Evolutionary conservation across 1,284 basidiomycete genomes (phyloP), one percentile per base, ranked within the genome.

Genomic region (Entoloma clypeatum): DNA sequence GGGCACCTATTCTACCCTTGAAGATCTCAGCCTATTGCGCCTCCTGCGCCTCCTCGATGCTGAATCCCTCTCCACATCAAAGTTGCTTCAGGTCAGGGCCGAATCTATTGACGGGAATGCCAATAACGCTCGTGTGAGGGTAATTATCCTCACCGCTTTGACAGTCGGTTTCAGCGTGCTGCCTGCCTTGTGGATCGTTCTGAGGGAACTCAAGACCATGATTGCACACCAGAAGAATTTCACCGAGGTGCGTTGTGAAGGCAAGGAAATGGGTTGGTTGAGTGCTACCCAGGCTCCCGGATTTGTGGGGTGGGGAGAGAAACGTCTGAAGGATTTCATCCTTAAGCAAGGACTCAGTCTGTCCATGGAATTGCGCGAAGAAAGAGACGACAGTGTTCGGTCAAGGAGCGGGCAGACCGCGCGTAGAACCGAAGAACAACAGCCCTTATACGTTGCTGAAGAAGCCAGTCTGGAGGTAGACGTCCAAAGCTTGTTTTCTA

Each of bases 231-330:
- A 79, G 28, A 63, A 66, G 36, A 67, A 69, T 16, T 90, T 86
- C 77, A 57, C 79, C 3, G 67, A 75, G 11, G 63, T 79, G 0
- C 75, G 72, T 40, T 86, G 86, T 53, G 74, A 74, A 39, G 75
- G 77, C 0, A 68, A 79, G 48, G 85, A 90, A 52, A 72, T 92
- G 64, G 86, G 79, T 4, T 88, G 83, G 82, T 62, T 86, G 26
- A 79, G 77, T 51, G 75, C 72, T 0, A 64, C 63, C 10, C 59
- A 68, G 22, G 81, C 78, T 8, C 79, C 74, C 19, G 77, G 76
- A 5, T 81, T 79, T 50, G 67, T 67, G 5, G 79, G 77, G 1
- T 87, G 83, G 84, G 83, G 84, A 10, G 81, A 83, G 56, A 79
- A 78, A 49, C 68, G 72, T 26, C 55, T 86, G 37, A 88, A 88